A percentile compares a stretch with the other conserved stretches of the same genome.
Conservation (phyloP, 1,284 basidiomycete genomes). For the Dichomitus squalens region DNA sequence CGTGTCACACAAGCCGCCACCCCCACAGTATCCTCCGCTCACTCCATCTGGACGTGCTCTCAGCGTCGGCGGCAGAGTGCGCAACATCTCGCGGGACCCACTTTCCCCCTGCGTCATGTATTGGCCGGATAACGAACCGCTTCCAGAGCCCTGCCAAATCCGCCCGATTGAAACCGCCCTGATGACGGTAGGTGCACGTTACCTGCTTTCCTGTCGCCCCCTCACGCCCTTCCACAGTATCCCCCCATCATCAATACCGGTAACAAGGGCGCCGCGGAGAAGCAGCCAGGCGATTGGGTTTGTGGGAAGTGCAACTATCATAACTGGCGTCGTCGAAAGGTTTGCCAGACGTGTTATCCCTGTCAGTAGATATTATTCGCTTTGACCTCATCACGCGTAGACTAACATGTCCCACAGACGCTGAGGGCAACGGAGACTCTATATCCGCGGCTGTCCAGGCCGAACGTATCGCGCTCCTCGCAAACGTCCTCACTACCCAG, state of each 20-base stretch:
- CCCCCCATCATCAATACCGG: conserved; percentile 89
- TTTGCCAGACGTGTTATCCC: conserved; percentile 87
- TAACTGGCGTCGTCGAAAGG: conserved; percentile 85
- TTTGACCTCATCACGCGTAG: not conserved
- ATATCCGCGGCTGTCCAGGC: conserved; percentile 79
- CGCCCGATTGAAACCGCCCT: conserved; percentile 58
- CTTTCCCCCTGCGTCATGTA: conserved; percentile 76
- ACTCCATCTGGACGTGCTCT: conserved; percentile 79
- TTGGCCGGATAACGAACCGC: conserved; percentile 84
- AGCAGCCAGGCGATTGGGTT: conserved; percentile 92
- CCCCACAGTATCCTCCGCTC: conserved; percentile 60
- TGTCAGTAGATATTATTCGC: conserved; percentile 49
- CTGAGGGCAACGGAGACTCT: conserved; percentile 82
- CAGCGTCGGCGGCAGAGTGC: conserved; percentile 71
- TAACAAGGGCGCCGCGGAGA: conserved; percentile 81
- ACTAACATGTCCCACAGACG: conserved; percentile 47
- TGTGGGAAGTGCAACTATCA: conserved; percentile 83
- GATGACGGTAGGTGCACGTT: conserved; percentile 47
- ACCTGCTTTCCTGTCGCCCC: not conserved
- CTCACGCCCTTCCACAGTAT: conserved; percentile 44
- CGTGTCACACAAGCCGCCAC: conserved; percentile 31
- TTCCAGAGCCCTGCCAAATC: conserved; percentile 77
- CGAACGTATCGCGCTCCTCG: conserved; percentile 77
- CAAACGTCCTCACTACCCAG: conserved; percentile 60
- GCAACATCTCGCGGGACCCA: conserved; percentile 74